phyloP scores from a whole-genome alignment of 768 basidiomycete genomes.

The Pisolithus albus region DNA sequence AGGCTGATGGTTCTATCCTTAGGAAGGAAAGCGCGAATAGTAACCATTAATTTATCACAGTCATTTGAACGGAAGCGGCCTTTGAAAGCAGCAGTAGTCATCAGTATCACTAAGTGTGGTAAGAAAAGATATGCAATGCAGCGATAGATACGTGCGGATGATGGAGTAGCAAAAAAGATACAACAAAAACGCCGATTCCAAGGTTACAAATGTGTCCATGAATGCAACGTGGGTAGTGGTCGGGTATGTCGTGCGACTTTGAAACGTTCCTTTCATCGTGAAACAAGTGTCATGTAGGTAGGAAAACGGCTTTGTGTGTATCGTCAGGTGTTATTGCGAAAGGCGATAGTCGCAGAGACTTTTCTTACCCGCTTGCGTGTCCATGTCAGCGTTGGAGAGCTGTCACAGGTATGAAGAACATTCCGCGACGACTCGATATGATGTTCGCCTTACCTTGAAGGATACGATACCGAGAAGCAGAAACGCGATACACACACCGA shows the following conservation, averaged over 20 bases:
- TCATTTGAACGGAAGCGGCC: slow-evolving; percentile 4
- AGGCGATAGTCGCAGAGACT: neutral
- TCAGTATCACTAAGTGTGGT: slow-evolving; percentile 11
- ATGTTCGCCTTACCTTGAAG: slow-evolving; percentile 58
- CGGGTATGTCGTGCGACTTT: slow-evolving; percentile 1
- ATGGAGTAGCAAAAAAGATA: slow-evolving; percentile 17
- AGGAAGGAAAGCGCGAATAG: slow-evolving; percentile 7
- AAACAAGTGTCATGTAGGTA: slow-evolving; percentile 43
- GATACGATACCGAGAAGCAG: slow-evolving; percentile 72
- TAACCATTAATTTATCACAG: slow-evolving; percentile 25
- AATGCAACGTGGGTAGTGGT: neutral
- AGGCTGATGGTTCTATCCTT: neutral
- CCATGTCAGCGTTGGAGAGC: slow-evolving; percentile 40
- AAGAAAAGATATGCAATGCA: slow-evolving; percentile 12
- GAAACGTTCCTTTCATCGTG: neutral
- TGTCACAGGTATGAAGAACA: slow-evolving; percentile 11
- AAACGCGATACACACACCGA: slow-evolving; percentile 69
- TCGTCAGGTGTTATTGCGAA: slow-evolving; percentile 3
- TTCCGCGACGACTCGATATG: neutral
- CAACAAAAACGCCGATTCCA: slow-evolving; percentile 11
- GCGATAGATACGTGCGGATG: slow-evolving; percentile 26
- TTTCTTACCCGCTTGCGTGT: slow-evolving; percentile 59
- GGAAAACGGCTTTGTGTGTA: slow-evolving; percentile 43
- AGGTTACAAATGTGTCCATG: slow-evolving; percentile 8
- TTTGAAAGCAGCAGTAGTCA: slow-evolving; percentile 6